Evolutionary conservation across 2,329 filamentous ascomycete species (phyloP).

Genomic region (Neophaeococcomyces mojaviensis): DNA sequence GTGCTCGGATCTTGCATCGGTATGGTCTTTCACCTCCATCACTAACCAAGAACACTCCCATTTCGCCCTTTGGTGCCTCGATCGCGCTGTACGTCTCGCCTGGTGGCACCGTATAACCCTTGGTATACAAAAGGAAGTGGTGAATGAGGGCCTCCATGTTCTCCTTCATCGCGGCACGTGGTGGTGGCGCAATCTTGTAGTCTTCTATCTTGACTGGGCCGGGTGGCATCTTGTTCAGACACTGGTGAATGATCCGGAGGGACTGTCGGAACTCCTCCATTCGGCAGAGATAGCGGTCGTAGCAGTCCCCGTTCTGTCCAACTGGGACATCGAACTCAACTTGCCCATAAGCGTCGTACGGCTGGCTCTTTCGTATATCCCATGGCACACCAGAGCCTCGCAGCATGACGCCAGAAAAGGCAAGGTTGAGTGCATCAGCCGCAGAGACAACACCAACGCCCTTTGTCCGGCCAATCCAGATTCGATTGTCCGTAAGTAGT

Average conservation of each 20-base stretch:
- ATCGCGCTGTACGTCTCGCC: constrained; percentile 98
- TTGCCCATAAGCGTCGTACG: constrained; percentile 95
- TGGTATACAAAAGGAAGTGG: constrained; percentile 97
- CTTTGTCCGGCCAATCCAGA: constrained; percentile 92
- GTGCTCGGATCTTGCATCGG: constrained; percentile 92
- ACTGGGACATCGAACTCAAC: constrained; percentile 98
- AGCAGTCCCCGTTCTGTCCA: constrained; percentile 95
- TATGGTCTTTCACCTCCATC: constrained; percentile 96
- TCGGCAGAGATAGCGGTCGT: constrained; percentile 96
- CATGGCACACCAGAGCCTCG: constrained; percentile 92
- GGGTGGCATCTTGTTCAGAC: constrained; percentile 95
- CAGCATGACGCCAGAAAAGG: constrained; percentile 95
- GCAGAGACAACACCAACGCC: constrained; percentile 87
- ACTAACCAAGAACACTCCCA: constrained; percentile 94
- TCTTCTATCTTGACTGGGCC: constrained; percentile 94
- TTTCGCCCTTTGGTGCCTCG: constrained; percentile 99
- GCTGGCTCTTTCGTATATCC: constrained; percentile 93
- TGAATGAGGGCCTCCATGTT: constrained; percentile 99
- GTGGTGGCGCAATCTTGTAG: constrained; percentile 95
- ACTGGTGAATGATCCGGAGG: constrained; percentile 96
- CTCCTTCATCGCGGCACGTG: constrained; percentile 98
- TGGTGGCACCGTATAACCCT: constrained; percentile 93
- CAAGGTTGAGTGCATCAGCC: constrained; percentile 90
- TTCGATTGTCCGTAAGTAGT: constrained; percentile 97
- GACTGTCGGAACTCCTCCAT: constrained; percentile 99